Evolutionary conservation across 2,329 filamentous ascomycete genomes (phyloP).

Genomic region (Mycocentrospora acerina): DNA sequence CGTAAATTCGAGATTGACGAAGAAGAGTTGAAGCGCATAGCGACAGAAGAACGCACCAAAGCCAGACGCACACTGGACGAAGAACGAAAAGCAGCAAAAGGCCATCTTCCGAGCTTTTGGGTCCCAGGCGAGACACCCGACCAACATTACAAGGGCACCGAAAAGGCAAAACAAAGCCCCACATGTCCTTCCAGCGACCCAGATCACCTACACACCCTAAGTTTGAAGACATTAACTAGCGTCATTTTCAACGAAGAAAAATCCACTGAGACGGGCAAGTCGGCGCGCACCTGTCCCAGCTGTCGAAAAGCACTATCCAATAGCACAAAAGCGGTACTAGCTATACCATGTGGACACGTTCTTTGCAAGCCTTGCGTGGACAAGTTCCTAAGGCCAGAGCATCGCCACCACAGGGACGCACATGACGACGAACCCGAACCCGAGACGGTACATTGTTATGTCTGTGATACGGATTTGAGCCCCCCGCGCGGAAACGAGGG

Average conservation of each 20-base stretch:
- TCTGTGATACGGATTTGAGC: constrained; percentile 80
- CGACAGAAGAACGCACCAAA: constrained; percentile 67
- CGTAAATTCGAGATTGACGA: constrained; percentile 81
- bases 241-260: constrained; percentile 77
- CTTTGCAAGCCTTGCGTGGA: constrained; percentile 81
- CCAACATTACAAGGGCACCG: constrained; percentile 47
- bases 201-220: constrained; percentile 69
- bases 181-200: constrained; percentile 74
- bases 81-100: constrained; percentile 67
- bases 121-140: constrained; percentile 79
- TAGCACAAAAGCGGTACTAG: constrained; percentile 75
- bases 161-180: constrained; percentile 62
- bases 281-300: constrained; percentile 69
- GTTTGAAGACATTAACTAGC: constrained; percentile 73
- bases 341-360: constrained; percentile 89
- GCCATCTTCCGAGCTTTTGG: constrained; percentile 85
- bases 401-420: constrained; percentile 46
- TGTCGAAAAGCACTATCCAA: constrained; percentile 85
- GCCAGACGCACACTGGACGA: constrained; percentile 69
- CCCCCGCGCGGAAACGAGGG: constrained; percentile 42
- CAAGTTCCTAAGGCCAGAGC: constrained; percentile 68
- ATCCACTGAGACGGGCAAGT: constrained; percentile 52
- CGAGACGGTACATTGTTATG: constrained; percentile 70
- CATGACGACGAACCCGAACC: constrained; percentile 60
- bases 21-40: constrained; percentile 71